Base-by-base conservation (phyloP, 345 rosid species). In the Linum lewisii region DNA sequence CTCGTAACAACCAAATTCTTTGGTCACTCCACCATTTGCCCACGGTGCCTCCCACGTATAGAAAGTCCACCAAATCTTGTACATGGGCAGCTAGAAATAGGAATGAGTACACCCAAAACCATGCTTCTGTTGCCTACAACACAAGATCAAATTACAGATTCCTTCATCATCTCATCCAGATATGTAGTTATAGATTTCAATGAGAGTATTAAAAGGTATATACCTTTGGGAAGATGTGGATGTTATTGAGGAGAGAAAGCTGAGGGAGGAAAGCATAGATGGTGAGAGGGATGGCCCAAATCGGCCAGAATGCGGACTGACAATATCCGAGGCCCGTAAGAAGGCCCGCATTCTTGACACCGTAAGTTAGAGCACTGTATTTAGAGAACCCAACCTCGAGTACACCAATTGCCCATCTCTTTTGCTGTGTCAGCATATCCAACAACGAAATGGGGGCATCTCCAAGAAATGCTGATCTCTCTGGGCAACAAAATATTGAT, bases 381-480 rank as follows among this genome's bases (percentile, higher is more conserved):
- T 54, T 71, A 1, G 77, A 79, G 47, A 82, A 66, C 23, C 18
- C 23, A 15, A 83, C 81, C 66, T 85, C 77, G 22, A 69, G 72
- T 3, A 79, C 72, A 13, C 97, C 95, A n/a, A 83, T 34, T 14
- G 74, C 51, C 97, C 97, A 87, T 72, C 97, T 69, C 60, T 81
- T 85, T 18, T 60, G 63, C 62, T 90, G 91, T 67, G 65, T 67
- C 21, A 85, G 45, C 14, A 53, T 1, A 59, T 83, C 97, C 20
- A 73, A 6, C 25, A 85, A 72, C 18, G 54, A 45, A 7, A 70
- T 73, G 0, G 95, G 95, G 0, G 71, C 73, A 42, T 84, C 84
- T 22, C 89, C 97, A 0, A 70, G 37, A 66, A 87, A 90, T 14
- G 94, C 89, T 0, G 78, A 62, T 65, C 83, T 79, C 1, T 70